Evolutionary conservation across 306 rosid species (phyloP), one percentile per base, ranked within the genome.

Genomic region (Lathyrus aphaca): DNA sequence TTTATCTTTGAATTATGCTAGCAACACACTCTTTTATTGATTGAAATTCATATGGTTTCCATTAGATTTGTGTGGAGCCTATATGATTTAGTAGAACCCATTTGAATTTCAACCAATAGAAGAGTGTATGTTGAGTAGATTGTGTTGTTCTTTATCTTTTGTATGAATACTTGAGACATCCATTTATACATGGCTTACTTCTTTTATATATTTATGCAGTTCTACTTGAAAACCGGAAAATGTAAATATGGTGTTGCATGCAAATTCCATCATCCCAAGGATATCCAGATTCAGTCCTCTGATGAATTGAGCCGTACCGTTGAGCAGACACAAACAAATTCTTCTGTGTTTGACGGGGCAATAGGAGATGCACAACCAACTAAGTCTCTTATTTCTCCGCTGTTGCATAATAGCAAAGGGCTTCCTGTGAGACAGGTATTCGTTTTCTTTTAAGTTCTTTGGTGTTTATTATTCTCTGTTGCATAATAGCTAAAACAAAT

Each of bases 221-320:
- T 94, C 86, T 94, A 94, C 84, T 64, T 91, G 90, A 94, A 91
- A 83, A 91, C 95, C 43, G 97, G 99, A 81, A 82, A 59, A 49
- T 91, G 99, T 75, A 94, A 89, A 71, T 91, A 80, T 80, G 95
- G 99, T 71, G 72, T 80, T 57, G 75, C 87, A 66, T 94, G 97
- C 82, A 94, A 84, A 79, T 94, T 94, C 81, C 82, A 94, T 86
- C 99, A 91, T 83, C 95, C 99, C 12, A 94, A 83, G 81, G 97
- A 86, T 77, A 77, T 94, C 65, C 85, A 78, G 74, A 75, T 91
- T 83, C 86, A 81, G 73, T 71, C 56, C 64, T 71, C 80, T 35
- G 85, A 73, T 35, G 95, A 84, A 65, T 86, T 76, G 60, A 80
- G 66, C 78, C 84, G 27, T 80, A 40, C 75, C 68, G 62, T 63